Evolutionary conservation across 2,329 filamentous ascomycete species (phyloP), one percentile per base, ranked within the genome.

Genomic region (Venturia carpophila): DNA sequence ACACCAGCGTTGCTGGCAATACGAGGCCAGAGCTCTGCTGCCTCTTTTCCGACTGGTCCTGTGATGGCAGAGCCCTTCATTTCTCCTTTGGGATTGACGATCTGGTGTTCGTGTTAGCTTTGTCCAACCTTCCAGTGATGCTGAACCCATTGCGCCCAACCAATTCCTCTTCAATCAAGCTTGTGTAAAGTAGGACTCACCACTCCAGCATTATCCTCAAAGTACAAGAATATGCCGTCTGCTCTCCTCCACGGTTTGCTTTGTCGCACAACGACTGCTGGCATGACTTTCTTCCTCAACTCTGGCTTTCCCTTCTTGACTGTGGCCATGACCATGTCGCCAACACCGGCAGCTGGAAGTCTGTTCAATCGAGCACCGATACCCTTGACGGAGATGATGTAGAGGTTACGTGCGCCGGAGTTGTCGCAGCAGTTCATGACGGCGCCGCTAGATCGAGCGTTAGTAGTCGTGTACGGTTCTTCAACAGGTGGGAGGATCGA

Each of bases 231-330:
- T 76, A 97, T 90, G 82, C 94, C 95, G 80, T 99, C 94, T 74
- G 90, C 90, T 80, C 94, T 89, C 87, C 94, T 92, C 94, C 94
- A 99, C 76, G 94, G 94, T 89, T 99, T 99, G 84, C 89, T 90
- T 85, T 97, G 94, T 80, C 94, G 86, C 79, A 97, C 93, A 78
- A 99, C 94, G 79, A 99, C 93, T 77, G 94, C 94, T 74, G 94
- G 94, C 92, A 99, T 96, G 81, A 99, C 94, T 90, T 99, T 99
- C 91, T 99, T 99, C 82, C 95, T 87, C 78, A 99, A 85, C 84
- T 99, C 95, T 71, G 95, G 95, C 91, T 99, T 99, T 84, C 95
- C 94, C 91, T 99, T 97, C 91, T 99, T 97, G 84, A 97, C 94
- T 73, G 94, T 97, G 72, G 93, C 93, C 92, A 99, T 97, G 79